phyloP scores from a whole-genome alignment of 2,329 filamentous ascomycete species.

The Verticillium klebahnii region DNA sequence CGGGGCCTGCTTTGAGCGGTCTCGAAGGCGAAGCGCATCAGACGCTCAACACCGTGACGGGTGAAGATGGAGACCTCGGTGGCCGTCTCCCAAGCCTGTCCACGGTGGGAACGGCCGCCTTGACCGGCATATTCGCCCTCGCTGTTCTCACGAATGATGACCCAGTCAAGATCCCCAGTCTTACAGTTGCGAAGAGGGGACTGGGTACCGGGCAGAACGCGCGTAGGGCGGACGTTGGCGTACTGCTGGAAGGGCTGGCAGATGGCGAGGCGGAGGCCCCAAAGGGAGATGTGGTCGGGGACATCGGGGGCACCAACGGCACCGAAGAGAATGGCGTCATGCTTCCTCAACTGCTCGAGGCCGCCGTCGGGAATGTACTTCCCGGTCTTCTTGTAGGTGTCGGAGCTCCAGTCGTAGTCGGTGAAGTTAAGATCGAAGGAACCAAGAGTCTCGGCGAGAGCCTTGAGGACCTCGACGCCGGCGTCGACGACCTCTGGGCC shows the following conservation, averaged over 20 bases:
- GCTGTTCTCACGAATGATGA: conserved; percentile 62
- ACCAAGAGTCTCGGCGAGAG: conserved; percentile 43
- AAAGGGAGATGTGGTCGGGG: conserved; percentile 59
- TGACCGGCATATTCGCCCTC: conserved; percentile 65
- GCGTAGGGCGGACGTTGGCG: conserved; percentile 60
- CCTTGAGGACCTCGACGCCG: conserved; percentile 55
- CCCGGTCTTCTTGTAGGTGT: conserved; percentile 61
- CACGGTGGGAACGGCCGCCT: conserved; percentile 55
- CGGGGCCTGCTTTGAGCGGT: conserved; percentile 50
- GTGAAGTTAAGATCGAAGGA: conserved; percentile 59
- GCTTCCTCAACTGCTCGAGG: conserved; percentile 32
- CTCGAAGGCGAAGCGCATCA: conserved; percentile 62
- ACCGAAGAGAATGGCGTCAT: conserved; percentile 60
- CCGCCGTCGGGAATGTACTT: conserved; percentile 60
- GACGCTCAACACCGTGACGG: conserved; percentile 50
- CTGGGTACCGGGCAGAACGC: conserved; percentile 51
- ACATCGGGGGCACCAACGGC: conserved; percentile 52
- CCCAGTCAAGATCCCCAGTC: conserved; percentile 54
- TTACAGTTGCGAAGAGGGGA: conserved; percentile 39
- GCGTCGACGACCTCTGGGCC: conserved; percentile 59
- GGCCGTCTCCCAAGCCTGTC: conserved; percentile 54
- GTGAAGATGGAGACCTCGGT: conserved; percentile 63
- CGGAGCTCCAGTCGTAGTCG: conserved; percentile 63
- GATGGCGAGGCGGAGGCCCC: conserved; percentile 59
- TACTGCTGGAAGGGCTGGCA: conserved; percentile 62